Base-by-base conservation (phyloP, 164 flowering plant species). In the Vitis riparia region DNA sequence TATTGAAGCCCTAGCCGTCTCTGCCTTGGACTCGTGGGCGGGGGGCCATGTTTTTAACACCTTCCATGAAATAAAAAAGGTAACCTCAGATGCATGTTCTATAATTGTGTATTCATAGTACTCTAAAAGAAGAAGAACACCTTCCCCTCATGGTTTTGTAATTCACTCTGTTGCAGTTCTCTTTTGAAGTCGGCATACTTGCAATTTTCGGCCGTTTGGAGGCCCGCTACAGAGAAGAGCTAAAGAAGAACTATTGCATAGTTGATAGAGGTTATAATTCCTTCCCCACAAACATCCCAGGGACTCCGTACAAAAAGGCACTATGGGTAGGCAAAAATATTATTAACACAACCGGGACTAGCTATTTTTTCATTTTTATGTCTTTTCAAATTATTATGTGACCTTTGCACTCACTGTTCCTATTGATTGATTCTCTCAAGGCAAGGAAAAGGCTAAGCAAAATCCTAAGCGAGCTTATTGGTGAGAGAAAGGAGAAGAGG, bases 31-130 rank as follows among this genome's bases (percentile, higher is more conserved):
- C 2, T 83, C 92, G 2, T 91, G 86, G 88, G 69, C 74, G 5
- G 86, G 78, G 9, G 88, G 78, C 9, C 76, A 16, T 44, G 80
- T 88, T 62, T 69, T 89, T 56, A 89, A 83, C 82, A 87, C 91
- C 71, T 92, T 77, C 61, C 79, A 78, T 37, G 96, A 87, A 77
- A 81, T 94, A 94, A 94, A 94, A 75, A 89, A 84, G 89, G 98
- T 94, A 37, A 37, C 44, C 44, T 37, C 44, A 37, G 0, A 73
- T 51, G 5, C 55, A 47, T 17, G 37, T 12, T 55, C 47, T n/a
- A 16, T 37, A 15, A 37, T 16, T 51, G n/a, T 8, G 30, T 53
- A 16, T 52, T 37, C 6, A 37, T 37, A 6, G 44, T 55, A 10
- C 17, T 63, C 11, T 44, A 10, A 37, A 17, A 29, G 14, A 59